These are phyloP conservation scores for Porcisia hertigi DNA, from an alignment of 208 protist species.

Conservation along the genomic window DNA sequence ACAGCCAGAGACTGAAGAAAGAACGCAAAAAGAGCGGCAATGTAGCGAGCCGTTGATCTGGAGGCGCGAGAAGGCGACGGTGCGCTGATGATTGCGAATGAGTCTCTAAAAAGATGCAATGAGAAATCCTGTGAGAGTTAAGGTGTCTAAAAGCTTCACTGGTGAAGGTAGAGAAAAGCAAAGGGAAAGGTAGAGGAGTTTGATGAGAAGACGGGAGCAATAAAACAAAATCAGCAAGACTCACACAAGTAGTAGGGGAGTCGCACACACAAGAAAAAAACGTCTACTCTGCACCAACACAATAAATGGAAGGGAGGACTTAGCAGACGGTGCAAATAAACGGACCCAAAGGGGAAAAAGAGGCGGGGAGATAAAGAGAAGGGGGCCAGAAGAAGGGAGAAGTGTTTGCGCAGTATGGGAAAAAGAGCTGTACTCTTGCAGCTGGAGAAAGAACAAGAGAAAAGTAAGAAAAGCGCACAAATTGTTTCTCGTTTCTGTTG, in stretches of 20 bases:
- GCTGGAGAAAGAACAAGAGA: background rate
- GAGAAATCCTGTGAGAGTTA: background rate
- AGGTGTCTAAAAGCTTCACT: background rate
- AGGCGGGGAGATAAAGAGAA: background rate
- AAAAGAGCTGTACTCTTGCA: background rate
- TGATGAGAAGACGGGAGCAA: background rate
- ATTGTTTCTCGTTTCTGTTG: background rate
- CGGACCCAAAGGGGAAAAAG: background rate
- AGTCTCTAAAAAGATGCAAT: background rate
- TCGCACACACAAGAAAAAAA: background rate
- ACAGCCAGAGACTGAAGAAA: constrained; percentile 7
- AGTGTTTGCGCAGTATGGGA: background rate
- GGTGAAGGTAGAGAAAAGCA: background rate
- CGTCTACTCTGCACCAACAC: background rate
- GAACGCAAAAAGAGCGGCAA: background rate
- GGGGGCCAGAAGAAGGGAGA: background rate
- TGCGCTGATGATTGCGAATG: background rate
- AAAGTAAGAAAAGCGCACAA: background rate
- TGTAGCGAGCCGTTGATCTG: background rate
- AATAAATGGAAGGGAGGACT: background rate
- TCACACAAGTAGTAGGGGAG: background rate
- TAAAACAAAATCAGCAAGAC: background rate
- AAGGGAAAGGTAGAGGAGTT: background rate
- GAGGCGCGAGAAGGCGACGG: background rate
- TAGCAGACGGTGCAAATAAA: background rate